Percentiles rank a stretch among this genome's conserved stretches.
These are phyloP conservation scores for Petunia secreta DNA, from an alignment of 257 asterid species.

Conservation along the genomic window DNA sequence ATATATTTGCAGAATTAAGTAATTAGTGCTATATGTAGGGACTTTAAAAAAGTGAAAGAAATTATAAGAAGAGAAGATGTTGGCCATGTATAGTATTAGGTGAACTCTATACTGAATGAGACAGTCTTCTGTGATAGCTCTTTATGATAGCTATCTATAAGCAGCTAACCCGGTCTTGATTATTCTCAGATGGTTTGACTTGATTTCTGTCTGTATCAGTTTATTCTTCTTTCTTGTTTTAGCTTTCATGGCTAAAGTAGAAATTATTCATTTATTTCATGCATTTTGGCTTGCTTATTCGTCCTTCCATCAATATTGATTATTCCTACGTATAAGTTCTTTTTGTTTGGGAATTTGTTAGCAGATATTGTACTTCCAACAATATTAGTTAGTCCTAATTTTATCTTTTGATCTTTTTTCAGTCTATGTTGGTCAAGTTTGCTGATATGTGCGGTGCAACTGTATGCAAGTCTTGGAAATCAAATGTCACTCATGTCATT, in stretches of 20 bases:
- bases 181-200: not conserved
- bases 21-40: too few relatives aligned
- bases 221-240: not conserved
- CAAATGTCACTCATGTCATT: slow-evolving; percentile 80
- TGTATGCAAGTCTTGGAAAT: slow-evolving; percentile 68
- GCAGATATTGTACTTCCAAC: not conserved
- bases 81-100: too few relatives aligned
- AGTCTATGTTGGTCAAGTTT: slow-evolving; percentile 62
- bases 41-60: too few relatives aligned
- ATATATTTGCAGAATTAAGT: too few relatives aligned
- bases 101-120: too few relatives aligned
- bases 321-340: not conserved
- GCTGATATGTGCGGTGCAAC: slow-evolving; percentile 66
- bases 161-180: not conserved
- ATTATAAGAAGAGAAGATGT: too few relatives aligned
- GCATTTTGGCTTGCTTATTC: not conserved
- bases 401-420: slow-evolving; percentile 27
- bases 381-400: slow-evolving; percentile 29
- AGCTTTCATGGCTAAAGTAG: not conserved
- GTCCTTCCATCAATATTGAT: not conserved
- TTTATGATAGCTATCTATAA: not conserved
- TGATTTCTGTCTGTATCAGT: not conserved
- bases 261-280: not conserved
- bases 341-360: not conserved
- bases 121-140: not conserved